Conservation (phyloP, 768 basidiomycete genomes). For the Termitomyces eurrhizus region DNA sequence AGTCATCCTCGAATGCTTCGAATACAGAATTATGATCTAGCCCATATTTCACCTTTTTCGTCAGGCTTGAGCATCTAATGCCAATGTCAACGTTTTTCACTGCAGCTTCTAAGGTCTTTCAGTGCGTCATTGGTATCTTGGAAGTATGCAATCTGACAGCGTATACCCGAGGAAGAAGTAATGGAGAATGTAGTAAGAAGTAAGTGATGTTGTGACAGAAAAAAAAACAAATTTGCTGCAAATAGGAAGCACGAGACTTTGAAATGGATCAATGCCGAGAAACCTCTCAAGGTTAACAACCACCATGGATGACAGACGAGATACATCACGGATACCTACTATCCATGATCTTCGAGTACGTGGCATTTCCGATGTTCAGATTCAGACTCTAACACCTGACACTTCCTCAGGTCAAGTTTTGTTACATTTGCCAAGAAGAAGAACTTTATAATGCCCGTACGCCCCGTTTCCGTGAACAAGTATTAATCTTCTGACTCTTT, state of each 20-base stretch:
- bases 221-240: not conserved
- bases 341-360: constrained; percentile 26
- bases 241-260: not conserved
- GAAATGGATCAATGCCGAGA: not conserved
- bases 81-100: not conserved
- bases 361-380: not conserved
- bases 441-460: constrained; percentile 47
- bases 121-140: not conserved
- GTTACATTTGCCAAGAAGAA: constrained; percentile 80
- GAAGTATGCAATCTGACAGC: no score
- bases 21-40: not conserved
- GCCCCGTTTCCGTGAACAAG: constrained; percentile 13
- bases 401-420: constrained; percentile 56
- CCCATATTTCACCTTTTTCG: not conserved
- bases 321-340: constrained; percentile 19
- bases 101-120: not conserved
- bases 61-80: not conserved
- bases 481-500: not conserved
- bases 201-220: not conserved
- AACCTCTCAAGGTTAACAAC: not conserved
- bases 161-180: not conserved
- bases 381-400: not conserved
- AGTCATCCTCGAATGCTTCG: not conserved
- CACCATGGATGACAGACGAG: constrained; percentile 6
- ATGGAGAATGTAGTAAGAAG: no score